Base-by-base conservation (phyloP, 2,329 filamentous ascomycete genomes). In the Coniosporium tulheliwenetii region DNA sequence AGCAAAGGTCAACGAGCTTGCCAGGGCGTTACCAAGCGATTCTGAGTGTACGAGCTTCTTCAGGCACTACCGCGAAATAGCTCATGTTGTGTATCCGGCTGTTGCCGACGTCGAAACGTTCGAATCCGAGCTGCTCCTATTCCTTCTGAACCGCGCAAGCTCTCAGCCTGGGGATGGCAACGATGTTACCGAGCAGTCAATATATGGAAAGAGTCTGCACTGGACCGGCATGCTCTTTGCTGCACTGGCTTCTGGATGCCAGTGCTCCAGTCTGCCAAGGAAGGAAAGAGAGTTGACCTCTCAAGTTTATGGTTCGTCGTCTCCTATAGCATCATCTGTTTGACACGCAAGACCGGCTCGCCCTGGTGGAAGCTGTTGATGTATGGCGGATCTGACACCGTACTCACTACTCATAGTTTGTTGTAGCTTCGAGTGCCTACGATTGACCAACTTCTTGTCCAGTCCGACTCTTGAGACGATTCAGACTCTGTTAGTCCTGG, bases 371-470 rank as follows among this genome's bases (percentile, higher is more conserved):
- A 26, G 19, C 19, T 26, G 19, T 26, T 26, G 7, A 26, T 7
- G 19, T 26, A 26, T 26, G 19, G 19, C 19, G 19, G 4, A 26
- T 26, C 19, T 26, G 19, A 26, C 19, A 3, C 19, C 19, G 19
- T 26, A 7, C 19, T 26, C 19, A 26, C 19, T 26, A 26, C 19
- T 26, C 19, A 26, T 41, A 71, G 70, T 77, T 4, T 79, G 75
- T 56, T 79, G 75, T 55, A 74, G 72, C 38, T 77, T 78, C 45
- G 75, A 79, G 52, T 77, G 74, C 49, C 61, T 78, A 19, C 70
- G 75, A 13, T 73, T 77, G 56, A 75, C 71, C 16, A 79, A 79
- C 47, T 79, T 77, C 51, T 52, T 79, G 7, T 77, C 75, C 0
- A 70, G 75, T 43, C 70, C 74, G 26, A 73, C 69, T 3, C 58